Evolutionary conservation across 371 early-diverging fungal species (phyloP).

Genomic region (Vairimorpha apis): DNA sequence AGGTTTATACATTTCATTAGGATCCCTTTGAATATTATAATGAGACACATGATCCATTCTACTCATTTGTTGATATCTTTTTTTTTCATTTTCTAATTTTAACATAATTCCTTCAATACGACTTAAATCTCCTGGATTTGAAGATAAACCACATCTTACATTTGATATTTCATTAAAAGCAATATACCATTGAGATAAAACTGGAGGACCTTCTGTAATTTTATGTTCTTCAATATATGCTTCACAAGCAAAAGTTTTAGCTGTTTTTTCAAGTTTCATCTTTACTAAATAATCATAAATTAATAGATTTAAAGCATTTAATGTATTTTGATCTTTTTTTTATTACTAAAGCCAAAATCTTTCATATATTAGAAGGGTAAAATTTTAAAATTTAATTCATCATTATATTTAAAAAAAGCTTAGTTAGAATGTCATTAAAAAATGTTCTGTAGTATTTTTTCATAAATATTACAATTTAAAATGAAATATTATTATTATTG

Average conservation of each 20-base stretch:
- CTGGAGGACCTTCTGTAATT: slow-evolving; percentile 37
- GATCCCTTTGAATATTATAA: background rate
- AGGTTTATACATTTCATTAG: background rate
- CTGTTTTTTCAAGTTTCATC: slow-evolving; percentile 53
- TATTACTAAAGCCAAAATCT: slow-evolving; percentile 24
- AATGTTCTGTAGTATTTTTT: too few species aligned
- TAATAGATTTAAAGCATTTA: slow-evolving; percentile 38
- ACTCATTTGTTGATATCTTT: slow-evolving; percentile 40
- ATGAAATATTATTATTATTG: too few species aligned
- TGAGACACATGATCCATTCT: slow-evolving; percentile 11
- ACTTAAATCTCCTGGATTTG: slow-evolving; percentile 17
- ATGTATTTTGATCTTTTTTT: slow-evolving; percentile 30
- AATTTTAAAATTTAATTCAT: too few species aligned
- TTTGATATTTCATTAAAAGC: slow-evolving; percentile 60
- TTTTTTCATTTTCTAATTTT: slow-evolving; percentile 58
- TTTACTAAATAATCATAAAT: slow-evolving; percentile 61
- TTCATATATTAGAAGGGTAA: slow-evolving; percentile 19
- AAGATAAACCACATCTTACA: slow-evolving; percentile 53
- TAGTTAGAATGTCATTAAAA: too few species aligned
- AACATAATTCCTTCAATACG: slow-evolving; percentile 59
- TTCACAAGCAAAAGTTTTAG: slow-evolving; percentile 55
- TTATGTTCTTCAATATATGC: slow-evolving; percentile 49
- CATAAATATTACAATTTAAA: too few species aligned
- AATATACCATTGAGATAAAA: slow-evolving; percentile 60
- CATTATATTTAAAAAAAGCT: too few species aligned